Evolutionary conservation across 2,329 filamentous ascomycete genomes (phyloP), one percentile per base, ranked within the genome.

Genomic region (Exutisphaerella laricina): DNA sequence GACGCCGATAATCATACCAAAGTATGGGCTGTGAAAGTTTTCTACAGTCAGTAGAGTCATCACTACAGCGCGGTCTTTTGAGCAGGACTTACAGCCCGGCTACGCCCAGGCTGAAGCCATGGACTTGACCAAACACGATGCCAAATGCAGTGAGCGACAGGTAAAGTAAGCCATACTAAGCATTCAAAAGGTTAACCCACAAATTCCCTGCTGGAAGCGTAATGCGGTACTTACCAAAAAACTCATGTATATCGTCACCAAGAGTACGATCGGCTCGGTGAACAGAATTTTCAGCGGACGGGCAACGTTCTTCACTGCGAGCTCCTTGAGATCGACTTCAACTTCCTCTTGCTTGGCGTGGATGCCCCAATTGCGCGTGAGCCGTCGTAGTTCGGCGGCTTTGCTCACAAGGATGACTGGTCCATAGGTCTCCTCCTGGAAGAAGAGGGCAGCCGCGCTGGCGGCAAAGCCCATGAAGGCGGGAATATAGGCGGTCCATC

Each of bases 131-230:
- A 67, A 92, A 94, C 37, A 94, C 84, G 30, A 92, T 77, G 0
- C 84, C 82, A 56, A 92, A 94, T 1, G 87, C 85, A 0, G 86
- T 89, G 41, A 95, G 73, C 70, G 90, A 90, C 20, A 90, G 80
- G 59, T 92, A 94, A 1, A 56, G 35, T 8, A 56, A 34, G 9
- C 61, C 58, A 35, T 61, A 62, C 66, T n/a, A n/a, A n/a, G n/a
- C n/a, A n/a, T n/a, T n/a, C n/a, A n/a, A n/a, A n/a, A n/a, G n/a
- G n/a, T n/a, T n/a, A n/a, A n/a, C n/a, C n/a, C n/a, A n/a, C n/a
- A n/a, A n/a, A n/a, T n/a, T n/a, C n/a, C n/a, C n/a, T n/a, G n/a
- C n/a, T n/a, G n/a, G n/a, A n/a, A n/a, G n/a, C n/a, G n/a, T n/a
- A n/a, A n/a, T n/a, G n/a, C n/a, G n/a, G n/a, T n/a, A n/a, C n/a